Percentiles rank a stretch among this genome's conserved stretches.
These are phyloP conservation scores for Fraxinus nigra DNA, from an alignment of 305 asterid species.

Conservation along the genomic window DNA sequence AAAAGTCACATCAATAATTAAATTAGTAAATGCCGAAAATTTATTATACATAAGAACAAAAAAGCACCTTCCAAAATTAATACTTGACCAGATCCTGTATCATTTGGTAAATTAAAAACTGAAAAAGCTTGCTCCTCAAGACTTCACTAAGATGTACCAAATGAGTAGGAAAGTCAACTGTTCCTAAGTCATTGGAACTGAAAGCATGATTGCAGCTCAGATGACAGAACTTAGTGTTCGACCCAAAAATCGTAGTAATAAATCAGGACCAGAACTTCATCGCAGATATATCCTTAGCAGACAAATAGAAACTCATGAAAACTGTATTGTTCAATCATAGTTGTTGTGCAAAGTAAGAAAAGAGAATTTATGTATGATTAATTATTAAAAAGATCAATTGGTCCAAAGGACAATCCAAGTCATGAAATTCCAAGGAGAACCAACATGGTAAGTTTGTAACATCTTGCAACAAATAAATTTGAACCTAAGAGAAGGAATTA, in stretches of 20 bases:
- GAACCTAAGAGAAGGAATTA: slow-evolving; percentile 7
- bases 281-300: not conserved
- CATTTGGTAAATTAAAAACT: not conserved
- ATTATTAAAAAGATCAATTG: slow-evolving; percentile 6
- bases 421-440: slow-evolving; percentile 26
- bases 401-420: slow-evolving; percentile 28
- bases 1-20: not conserved
- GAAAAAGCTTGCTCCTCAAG: not conserved
- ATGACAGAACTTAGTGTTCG: not conserved
- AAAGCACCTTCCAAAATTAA: not conserved
- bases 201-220: not conserved
- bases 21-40: not conserved
- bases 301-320: not conserved
- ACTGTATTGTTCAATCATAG: slow-evolving; percentile 14
- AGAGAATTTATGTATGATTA: slow-evolving; percentile 5
- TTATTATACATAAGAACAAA: not conserved
- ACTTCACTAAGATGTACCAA: not conserved
- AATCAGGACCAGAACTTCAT: not conserved
- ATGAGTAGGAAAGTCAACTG: not conserved
- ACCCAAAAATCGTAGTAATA: not conserved
- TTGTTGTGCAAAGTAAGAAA: slow-evolving; percentile 21
- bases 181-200: not conserved
- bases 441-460: slow-evolving; percentile 17
- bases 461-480: not conserved
- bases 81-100: not conserved